These are phyloP conservation scores for Halocafeteria seosinensis DNA, from an alignment of 108 stramenopile genomes.

Conservation along the genomic window DNA sequence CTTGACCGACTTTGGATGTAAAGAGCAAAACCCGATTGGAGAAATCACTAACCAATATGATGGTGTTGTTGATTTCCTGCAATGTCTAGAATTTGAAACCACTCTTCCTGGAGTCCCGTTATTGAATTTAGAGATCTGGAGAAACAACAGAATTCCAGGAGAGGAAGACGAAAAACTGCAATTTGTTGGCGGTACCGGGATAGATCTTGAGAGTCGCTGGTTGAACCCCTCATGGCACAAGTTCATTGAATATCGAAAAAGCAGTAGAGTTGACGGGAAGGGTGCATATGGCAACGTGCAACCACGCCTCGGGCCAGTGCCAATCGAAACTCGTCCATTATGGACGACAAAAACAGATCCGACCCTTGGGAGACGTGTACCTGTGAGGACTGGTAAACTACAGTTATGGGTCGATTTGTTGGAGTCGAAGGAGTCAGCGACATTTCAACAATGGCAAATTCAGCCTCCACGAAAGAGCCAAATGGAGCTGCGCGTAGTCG, in stretches of 20 bases:
- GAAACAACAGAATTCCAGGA: background rate
- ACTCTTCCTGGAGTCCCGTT: background rate
- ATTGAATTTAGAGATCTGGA: background rate
- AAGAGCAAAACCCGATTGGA: too few relatives aligned
- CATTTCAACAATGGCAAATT: background rate
- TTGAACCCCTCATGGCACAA: constrained; percentile 2
- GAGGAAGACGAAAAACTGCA: background rate
- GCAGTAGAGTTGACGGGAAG: too few relatives aligned
- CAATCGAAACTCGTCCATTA: background rate
- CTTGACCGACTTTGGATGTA: too few relatives aligned
- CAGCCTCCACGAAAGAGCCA: background rate
- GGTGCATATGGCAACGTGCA: background rate
- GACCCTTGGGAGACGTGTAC: too few relatives aligned
- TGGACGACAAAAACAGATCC: background rate
- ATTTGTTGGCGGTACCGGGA: background rate
- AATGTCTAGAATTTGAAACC: background rate
- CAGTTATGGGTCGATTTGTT: background rate
- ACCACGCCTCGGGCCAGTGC: background rate
- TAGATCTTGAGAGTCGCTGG: constrained; percentile 2
- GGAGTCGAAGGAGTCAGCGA: background rate
- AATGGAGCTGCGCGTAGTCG: background rate
- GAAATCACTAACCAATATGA: background rate
- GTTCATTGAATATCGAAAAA: too few relatives aligned
- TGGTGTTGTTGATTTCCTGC: background rate
- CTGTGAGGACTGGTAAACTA: background rate